Percentiles rank a stretch among this genome's conserved stretches.
These are phyloP conservation scores for Leccinum obscurum DNA, from an alignment of 768 basidiomycete genomes.

Conservation along the genomic window DNA sequence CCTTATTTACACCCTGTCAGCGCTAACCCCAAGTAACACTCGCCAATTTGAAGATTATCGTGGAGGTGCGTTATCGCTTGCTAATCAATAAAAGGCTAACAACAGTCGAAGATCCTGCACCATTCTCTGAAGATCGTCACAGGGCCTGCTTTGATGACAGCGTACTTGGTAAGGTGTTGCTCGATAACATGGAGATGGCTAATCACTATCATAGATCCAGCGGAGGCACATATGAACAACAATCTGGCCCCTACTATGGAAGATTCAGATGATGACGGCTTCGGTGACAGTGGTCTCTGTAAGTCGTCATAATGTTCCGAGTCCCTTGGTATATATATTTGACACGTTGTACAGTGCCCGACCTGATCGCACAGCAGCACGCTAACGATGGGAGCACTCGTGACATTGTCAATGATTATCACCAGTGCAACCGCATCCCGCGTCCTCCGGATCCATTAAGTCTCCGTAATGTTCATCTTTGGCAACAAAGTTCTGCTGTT, in stretches of 20 bases:
- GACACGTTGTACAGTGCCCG: background rate
- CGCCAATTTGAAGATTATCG: background rate
- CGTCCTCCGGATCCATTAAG: background rate
- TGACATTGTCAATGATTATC: background rate
- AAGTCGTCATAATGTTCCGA: background rate
- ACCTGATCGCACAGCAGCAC: background rate
- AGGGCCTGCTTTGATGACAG: too few species aligned
- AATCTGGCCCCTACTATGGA: too few species aligned
- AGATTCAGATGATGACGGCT: too few species aligned
- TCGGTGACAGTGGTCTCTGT: too few species aligned
- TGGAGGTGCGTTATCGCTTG: background rate
- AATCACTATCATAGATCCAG: too few species aligned
- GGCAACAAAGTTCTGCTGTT: background rate
- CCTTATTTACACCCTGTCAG: background rate
- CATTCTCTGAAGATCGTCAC: too few species aligned
- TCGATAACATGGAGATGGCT: too few species aligned
- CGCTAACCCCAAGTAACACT: too few species aligned
- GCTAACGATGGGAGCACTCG: background rate
- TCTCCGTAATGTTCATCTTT: background rate
- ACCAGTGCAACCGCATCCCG: background rate
- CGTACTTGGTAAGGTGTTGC: too few species aligned
- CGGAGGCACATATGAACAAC: too few species aligned
- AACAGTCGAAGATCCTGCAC: background rate
- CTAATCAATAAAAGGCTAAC: background rate
- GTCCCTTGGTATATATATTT: too few species aligned